Percentiles rank a stretch among this genome's conserved stretches.
phyloP scores from a whole-genome alignment of 306 rosid species.

The Trichosanthes cucumerina region DNA sequence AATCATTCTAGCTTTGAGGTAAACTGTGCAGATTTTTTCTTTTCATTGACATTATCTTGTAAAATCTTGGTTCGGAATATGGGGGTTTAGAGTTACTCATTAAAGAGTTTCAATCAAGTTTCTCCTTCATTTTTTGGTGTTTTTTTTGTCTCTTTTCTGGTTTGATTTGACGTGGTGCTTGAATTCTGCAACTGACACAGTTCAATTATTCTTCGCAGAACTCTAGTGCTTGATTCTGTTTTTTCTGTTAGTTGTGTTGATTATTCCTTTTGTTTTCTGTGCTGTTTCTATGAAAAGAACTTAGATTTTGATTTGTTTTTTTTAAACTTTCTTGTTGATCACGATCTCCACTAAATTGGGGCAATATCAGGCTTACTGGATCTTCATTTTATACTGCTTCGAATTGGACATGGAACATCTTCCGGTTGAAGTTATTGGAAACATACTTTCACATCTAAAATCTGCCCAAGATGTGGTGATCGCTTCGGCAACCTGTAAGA shows the following conservation, averaged over 20 bases:
- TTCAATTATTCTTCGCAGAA: not conserved
- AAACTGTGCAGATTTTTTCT: not conserved
- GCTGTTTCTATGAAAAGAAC: not conserved
- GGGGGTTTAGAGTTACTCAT: not conserved
- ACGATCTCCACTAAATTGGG: not conserved
- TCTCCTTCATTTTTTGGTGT: not conserved
- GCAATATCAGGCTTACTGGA: not conserved
- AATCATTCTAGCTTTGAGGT: constrained; percentile 4
- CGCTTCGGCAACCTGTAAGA: constrained; percentile 61
- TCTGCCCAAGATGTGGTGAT: constrained; percentile 59
- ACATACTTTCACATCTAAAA: constrained; percentile 50
- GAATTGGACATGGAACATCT: constrained; percentile 42
- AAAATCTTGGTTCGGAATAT: not conserved
- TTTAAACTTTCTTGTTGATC: not conserved
- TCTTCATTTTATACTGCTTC: not conserved
- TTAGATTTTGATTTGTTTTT: not conserved
- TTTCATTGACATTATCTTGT: not conserved
- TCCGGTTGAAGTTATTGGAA: constrained; percentile 79
- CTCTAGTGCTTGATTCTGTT: not conserved
- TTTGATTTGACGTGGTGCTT: not conserved
- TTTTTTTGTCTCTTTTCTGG: not conserved
- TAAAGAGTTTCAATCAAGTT: not conserved
- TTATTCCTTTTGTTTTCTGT: not conserved
- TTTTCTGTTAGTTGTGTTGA: not conserved
- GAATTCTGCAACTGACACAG: not conserved